phyloP scores from a whole-genome alignment of 2,329 filamentous ascomycete genomes.

The Aspergillus sp. region DNA sequence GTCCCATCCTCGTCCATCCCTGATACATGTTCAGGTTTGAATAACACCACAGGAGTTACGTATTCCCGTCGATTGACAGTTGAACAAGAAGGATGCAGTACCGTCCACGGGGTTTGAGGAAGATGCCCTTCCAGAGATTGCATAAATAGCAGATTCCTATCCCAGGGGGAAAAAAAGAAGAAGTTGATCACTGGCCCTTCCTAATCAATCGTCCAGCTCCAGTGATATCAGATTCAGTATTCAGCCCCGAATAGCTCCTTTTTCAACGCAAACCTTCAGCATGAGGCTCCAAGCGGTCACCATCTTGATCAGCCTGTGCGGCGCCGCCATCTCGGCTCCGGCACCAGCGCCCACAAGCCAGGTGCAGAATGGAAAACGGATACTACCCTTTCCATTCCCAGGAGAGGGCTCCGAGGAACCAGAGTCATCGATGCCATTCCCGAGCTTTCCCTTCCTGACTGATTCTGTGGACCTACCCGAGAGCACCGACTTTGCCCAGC shows the following conservation, averaged over 20 bases:
- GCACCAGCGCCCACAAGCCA: background rate
- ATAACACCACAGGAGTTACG: background rate
- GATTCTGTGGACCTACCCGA: background rate
- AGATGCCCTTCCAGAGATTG: background rate
- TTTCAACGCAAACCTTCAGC: background rate
- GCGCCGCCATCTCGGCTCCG: conserved; percentile 10
- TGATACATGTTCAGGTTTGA: background rate
- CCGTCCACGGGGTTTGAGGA: background rate
- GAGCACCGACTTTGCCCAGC: background rate
- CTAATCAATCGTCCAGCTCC: background rate
- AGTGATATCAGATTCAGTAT: background rate
- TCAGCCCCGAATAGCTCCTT: background rate
- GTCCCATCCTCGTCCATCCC: background rate
- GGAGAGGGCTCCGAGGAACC: background rate
- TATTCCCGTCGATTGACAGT: background rate
- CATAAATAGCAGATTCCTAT: background rate
- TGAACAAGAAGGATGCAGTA: background rate
- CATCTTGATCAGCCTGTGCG: conserved; percentile 12
- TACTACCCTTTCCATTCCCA: conserved; percentile 3
- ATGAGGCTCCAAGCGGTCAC: conserved; percentile 14
- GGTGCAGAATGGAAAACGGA: background rate
- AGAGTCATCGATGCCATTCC: background rate
- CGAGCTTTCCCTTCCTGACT: background rate
- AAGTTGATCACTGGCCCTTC: too few relatives aligned
- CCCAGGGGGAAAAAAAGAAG: too few relatives aligned